Conservation (phyloP, 306 rosid genomes). For the Neltuma alba region DNA sequence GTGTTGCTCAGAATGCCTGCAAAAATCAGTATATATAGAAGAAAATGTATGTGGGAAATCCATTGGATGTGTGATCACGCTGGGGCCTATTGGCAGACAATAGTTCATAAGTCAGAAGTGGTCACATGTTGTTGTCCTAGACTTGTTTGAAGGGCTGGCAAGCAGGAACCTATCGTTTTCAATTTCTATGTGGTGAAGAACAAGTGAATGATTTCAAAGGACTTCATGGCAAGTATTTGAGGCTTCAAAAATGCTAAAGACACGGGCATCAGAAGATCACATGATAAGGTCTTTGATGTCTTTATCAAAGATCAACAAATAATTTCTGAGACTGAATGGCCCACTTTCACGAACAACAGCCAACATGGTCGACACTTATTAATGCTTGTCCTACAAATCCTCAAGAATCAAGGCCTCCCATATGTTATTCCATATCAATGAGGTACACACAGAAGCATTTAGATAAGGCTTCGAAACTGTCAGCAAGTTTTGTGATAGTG, state of each 20-base stretch:
- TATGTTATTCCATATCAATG: neutral
- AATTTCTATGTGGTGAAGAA: neutral
- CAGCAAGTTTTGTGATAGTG: neutral
- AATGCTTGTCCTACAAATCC: neutral
- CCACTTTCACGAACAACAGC: neutral
- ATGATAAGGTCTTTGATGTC: neutral
- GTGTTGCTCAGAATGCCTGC: neutral
- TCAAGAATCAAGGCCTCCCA: neutral
- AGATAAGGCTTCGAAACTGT: constrained; percentile 1
- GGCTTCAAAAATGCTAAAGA: neutral
- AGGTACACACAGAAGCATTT: neutral
- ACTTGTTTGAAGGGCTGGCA: neutral
- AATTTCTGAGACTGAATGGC: neutral
- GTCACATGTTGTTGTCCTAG: neutral
- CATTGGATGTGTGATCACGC: neutral
- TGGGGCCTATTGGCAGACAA: neutral
- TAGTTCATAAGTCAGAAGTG: neutral
- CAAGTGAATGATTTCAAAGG: neutral
- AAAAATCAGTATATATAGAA: constrained; percentile 40
- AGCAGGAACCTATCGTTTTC: neutral
- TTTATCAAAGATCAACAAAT: neutral
- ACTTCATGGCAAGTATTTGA: neutral
- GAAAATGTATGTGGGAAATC: constrained; percentile 4
- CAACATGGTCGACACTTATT: neutral
- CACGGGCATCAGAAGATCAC: neutral